phyloP scores from a whole-genome alignment of 306 rosid genomes.

The Casuarina glauca region DNA sequence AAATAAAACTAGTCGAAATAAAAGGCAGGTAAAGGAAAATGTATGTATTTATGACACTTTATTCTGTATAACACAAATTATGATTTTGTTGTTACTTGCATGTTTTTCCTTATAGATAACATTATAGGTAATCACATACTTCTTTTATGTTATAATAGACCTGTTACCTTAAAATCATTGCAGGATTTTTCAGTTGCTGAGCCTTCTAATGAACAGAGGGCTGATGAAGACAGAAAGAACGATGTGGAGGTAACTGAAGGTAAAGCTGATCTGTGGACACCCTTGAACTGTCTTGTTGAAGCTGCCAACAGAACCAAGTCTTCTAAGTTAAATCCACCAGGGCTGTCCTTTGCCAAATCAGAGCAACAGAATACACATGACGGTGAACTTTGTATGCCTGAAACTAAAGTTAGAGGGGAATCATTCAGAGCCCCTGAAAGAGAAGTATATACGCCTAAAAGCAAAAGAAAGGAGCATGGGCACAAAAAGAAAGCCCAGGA shows the following conservation, averaged over 20 bases:
- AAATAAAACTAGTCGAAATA: conserved; percentile 38
- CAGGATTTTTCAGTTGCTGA: conserved; percentile 63
- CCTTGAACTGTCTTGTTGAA: conserved; percentile 95
- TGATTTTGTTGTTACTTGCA: background rate
- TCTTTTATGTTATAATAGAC: conserved; percentile 14
- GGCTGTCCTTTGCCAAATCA: conserved; percentile 46
- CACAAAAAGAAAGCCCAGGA: conserved; percentile 52
- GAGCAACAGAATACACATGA: conserved; percentile 50
- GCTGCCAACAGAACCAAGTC: conserved; percentile 96
- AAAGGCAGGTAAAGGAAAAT: conserved; percentile 43
- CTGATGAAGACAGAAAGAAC: conserved; percentile 38
- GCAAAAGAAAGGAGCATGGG: conserved; percentile 66
- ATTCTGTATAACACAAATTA: conserved; percentile 1
- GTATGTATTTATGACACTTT: background rate
- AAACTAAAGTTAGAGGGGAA: conserved; percentile 47
- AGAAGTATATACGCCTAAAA: conserved; percentile 45
- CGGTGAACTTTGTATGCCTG: conserved; percentile 45
- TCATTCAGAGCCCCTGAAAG: conserved; percentile 37
- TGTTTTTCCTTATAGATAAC: conserved; percentile 4
- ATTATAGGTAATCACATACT: background rate
- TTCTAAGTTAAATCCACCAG: conserved; percentile 66
- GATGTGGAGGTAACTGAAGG: conserved; percentile 59
- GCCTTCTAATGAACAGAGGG: conserved; percentile 56
- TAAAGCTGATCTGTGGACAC: conserved; percentile 94
- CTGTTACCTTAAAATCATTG: conserved; percentile 17